Evolutionary conservation across 2,329 filamentous ascomycete species (phyloP), one percentile per base, ranked within the genome.

Genomic region (Stemphylium beticola): DNA sequence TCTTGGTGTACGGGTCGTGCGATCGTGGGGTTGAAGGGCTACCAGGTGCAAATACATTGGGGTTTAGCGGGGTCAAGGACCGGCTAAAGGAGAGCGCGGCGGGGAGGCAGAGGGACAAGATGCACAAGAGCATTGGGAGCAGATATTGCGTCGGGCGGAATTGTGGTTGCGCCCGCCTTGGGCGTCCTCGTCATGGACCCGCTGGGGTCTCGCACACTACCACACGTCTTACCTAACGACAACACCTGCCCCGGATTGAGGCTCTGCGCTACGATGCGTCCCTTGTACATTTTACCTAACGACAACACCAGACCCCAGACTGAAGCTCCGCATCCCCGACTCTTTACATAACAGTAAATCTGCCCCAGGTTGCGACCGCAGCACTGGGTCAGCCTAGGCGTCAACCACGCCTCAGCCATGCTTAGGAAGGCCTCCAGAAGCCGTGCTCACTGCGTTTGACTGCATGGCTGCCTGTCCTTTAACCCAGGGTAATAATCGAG

Each of bases 51-150:
- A 24, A 7, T 24, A 83, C 48, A 77, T 82, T 31, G 79, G 79
- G 11, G 63, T 83, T 83, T 7, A 77, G 76, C 34, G 78, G 78
- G 11, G 69, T 85, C 44, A 79, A 79, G 41, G 76, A 79, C 40
- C 78, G 77, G 46, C 59, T 85, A 6, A 68, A 74, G 32, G 77
- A 79, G 67, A 72, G 75, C 53, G 78, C 74, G 60, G 76, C 77
- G 49, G 82, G 86, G 69, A 81, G 78, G 58, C 74, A 81, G 55
- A 76, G 84, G 57, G 77, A 82, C 4, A 77, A 74, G 53, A 72
- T 87, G 40, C 79, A 83, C 59, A 77, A 78, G 53, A 83, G 78
- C 51, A 87, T 86, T 64, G 80, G 81, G 2, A 69, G 69, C 15
- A 73, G 75, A 51, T 74, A 77, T 64, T 76, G 71, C 49, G 64